Evolutionary conservation across 352 stramenopile genomes (phyloP), one percentile per base, ranked within the genome.

Genomic region (Phytophthora vignae): DNA sequence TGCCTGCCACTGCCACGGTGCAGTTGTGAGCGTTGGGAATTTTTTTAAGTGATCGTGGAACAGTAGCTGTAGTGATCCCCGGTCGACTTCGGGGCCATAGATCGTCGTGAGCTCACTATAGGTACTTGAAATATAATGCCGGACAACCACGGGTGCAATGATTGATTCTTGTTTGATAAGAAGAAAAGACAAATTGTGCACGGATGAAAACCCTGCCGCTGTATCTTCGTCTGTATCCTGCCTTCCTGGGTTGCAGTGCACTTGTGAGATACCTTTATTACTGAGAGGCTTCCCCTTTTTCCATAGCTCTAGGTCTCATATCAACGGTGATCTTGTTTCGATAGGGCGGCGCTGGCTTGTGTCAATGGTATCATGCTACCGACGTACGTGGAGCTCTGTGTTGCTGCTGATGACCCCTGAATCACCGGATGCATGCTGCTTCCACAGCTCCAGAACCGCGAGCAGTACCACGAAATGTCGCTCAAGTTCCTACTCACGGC

Each of bases 401-500:
- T 42, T 42, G 36, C 36, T 42, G 36, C 36, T 11, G 15, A 42
- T 15, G 36, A 15, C 36, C 36, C 3, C 10, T 10, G 29, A 15
- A 42, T 42, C 36, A 42, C 36, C 9, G 36, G 17, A 46, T 64
- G 21, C 12, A 19, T 65, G 10, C 22, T 46, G 49, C 42, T 2
- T 22, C 14, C 2, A 9, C 33, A 89, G 81, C 58, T 84, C 10
- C 38, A 76, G 46, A 89, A 71, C 44, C 79, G 81, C 25, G 49
- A 82, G 52, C 49, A 64, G 17, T 65, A 74, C 27, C 55, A 81
- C 17, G 79, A 86, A 60, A 78, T 83, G 62, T 90, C 83, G 22
- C 58, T 90, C 71, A 87, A 90, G 78, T 82, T 85, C 61, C 55
- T 81, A 49, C 55, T 93, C 22, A 85, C 73, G 11, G 74, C 81